phyloP scores from a whole-genome alignment of 805 yeast species.

The Saccharomycopsis sp. region DNA sequence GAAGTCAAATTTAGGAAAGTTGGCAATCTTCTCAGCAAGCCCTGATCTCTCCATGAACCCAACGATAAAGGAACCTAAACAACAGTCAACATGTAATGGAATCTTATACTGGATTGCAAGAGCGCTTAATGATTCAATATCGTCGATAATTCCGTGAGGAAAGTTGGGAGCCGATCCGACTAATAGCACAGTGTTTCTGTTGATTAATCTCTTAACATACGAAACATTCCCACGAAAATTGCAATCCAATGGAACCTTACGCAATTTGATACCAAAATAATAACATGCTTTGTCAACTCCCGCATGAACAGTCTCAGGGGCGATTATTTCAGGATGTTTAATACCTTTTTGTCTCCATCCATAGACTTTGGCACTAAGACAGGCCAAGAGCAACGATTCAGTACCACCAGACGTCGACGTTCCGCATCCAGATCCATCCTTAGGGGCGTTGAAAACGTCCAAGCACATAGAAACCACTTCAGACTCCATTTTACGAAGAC shows the following conservation, averaged over 20 bases:
- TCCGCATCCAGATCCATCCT: slow-evolving; percentile 52
- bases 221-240: slow-evolving; percentile 61
- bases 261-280: slow-evolving; percentile 80
- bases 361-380: slow-evolving; percentile 79
- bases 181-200: slow-evolving; percentile 70
- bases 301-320: slow-evolving; percentile 89
- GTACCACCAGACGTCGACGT: slow-evolving; percentile 93
- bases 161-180: slow-evolving; percentile 96
- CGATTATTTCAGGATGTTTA: slow-evolving; percentile 73
- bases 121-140: slow-evolving; percentile 63
- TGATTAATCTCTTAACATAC: slow-evolving; percentile 60
- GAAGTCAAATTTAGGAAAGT: slow-evolving; percentile 66
- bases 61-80: slow-evolving; percentile 87
- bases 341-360: slow-evolving; percentile 56
- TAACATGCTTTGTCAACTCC: slow-evolving; percentile 90
- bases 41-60: slow-evolving; percentile 63
- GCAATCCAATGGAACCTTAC: slow-evolving; percentile 72
- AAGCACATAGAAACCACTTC: slow-evolving; percentile 92
- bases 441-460: slow-evolving; percentile 74
- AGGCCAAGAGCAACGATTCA: slow-evolving; percentile 80
- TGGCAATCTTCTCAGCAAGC: slow-evolving; percentile 20
- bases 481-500: slow-evolving; percentile 91
- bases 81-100: slow-evolving; percentile 93
- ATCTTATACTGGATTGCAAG: slow-evolving; percentile 61
- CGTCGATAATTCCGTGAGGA: slow-evolving; percentile 95